These are phyloP conservation scores for Kitagawia praeruptora DNA, from an alignment of 129 eudicot genomes.

Conservation along the genomic window DNA sequence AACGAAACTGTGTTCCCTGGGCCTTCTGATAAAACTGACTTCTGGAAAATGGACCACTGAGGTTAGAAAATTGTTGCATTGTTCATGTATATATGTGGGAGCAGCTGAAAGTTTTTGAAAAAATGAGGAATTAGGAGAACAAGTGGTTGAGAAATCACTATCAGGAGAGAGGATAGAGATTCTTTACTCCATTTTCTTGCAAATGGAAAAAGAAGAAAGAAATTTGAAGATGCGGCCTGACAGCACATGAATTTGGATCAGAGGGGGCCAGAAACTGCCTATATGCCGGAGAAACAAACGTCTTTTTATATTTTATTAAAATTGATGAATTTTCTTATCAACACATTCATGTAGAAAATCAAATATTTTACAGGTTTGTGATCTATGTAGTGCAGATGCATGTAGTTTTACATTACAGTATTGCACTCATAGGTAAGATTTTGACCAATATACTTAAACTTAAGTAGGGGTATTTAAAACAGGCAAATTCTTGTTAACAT, in stretches of 20 bases:
- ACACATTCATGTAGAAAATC: background rate
- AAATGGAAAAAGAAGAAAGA: background rate
- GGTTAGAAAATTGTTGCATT: background rate
- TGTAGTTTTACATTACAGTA: too few species aligned
- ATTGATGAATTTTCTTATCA: background rate
- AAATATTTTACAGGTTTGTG: too few species aligned
- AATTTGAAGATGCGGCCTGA: background rate
- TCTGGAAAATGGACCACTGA: background rate
- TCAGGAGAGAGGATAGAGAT: slow-evolving; percentile 30
- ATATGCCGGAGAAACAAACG: background rate
- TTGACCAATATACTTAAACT: too few species aligned
- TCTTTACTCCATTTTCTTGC: background rate
- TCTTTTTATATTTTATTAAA: background rate
- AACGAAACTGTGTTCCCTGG: background rate
- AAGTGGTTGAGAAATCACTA: slow-evolving; percentile 63
- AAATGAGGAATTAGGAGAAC: slow-evolving; percentile 11
- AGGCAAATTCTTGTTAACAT: too few species aligned
- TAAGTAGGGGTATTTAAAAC: too few species aligned
- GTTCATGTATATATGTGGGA: background rate
- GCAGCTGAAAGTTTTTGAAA: slow-evolving; percentile 6
- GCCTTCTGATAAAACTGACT: background rate
- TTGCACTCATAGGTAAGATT: too few species aligned
- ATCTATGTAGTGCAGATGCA: too few species aligned
- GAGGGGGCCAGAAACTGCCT: slow-evolving; percentile 36
- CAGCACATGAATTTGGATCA: slow-evolving; percentile 4